Base-by-base conservation (phyloP, 2,329 filamentous ascomycete species). In the Penicillium sclerotiorum region DNA sequence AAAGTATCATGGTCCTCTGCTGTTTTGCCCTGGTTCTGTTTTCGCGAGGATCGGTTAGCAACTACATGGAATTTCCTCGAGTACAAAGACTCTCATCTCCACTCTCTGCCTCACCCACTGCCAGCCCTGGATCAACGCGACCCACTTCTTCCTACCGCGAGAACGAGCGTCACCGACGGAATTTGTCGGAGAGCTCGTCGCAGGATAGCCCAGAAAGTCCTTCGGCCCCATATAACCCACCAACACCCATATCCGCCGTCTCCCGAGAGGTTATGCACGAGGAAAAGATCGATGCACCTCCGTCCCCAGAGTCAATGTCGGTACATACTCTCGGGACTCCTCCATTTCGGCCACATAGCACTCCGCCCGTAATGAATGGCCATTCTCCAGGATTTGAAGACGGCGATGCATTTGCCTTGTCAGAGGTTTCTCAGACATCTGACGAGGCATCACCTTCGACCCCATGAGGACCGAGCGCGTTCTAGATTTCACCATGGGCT, bases 1-100 rank as follows among this genome's bases (percentile, higher is more conserved):
- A 97, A 70, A 91, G 89, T 38, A 83, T 95, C 5, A 80, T 99
- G 8, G 81, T 97, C 5, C 81, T 97, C 0, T 84, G 93, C 38
- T 96, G 91, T 61, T 82, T 99, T 8, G 86, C 89, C 0, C 80
- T 99, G 1, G 89, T 96, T 18, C 86, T 97, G 30, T 96, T 97
- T 67, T 75, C 74, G 1, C 73, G 73, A 11, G 70, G 69, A n/a
- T 64, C 71, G 0, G 62, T 70, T 35, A 68, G 70, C 36, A 71
- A 65, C 38, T 77, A 76, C 52, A 70, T 77, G 47, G 76, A 76
- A 50, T 65, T 76, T 37, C 74, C 72, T 1, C 63, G 74, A n/a
- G 67, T 78, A 5, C 76, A 77, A 48, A 74, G 70, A 49, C 75
- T 77, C 4, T 66, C 71, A 11, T 67, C 73, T 5, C 65, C 67